Evolutionary conservation across 2,329 filamentous ascomycete genomes (phyloP).

Genomic region (Trichophyton mentagrophytes): DNA sequence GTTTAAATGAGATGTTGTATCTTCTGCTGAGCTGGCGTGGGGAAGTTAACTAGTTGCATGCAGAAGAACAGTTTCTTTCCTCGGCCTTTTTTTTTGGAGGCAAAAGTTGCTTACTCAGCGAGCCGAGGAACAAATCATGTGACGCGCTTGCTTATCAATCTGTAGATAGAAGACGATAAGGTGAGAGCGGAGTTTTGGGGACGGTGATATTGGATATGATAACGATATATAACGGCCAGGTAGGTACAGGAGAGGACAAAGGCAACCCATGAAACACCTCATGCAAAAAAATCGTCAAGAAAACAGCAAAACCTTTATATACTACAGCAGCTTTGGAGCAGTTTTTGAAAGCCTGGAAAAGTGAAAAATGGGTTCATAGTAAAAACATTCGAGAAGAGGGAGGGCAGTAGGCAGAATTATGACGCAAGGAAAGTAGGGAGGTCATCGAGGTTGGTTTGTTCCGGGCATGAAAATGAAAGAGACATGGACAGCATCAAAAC

Average conservation of each 20-base stretch:
- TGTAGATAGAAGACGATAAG: neutral
- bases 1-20: neutral
- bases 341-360: neutral
- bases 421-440: neutral
- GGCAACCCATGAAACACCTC: neutral
- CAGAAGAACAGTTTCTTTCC: neutral
- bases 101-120: neutral
- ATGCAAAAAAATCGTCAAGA: neutral
- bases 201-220: neutral
- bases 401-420: neutral
- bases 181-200: neutral
- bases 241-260: neutral
- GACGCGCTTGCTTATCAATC: neutral
- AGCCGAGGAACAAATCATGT: neutral
- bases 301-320: constrained; percentile 1
- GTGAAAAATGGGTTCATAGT: neutral
- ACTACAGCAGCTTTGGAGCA: neutral
- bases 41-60: neutral
- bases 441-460: neutral
- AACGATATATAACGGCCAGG: neutral
- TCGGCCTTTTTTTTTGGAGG: neutral
- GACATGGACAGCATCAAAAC: neutral
- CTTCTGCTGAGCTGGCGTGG: neutral
- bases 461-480: neutral
- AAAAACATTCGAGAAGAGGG: neutral